Base-by-base conservation (phyloP, 2,329 filamentous ascomycete genomes). In the Polychaeton citri region DNA sequence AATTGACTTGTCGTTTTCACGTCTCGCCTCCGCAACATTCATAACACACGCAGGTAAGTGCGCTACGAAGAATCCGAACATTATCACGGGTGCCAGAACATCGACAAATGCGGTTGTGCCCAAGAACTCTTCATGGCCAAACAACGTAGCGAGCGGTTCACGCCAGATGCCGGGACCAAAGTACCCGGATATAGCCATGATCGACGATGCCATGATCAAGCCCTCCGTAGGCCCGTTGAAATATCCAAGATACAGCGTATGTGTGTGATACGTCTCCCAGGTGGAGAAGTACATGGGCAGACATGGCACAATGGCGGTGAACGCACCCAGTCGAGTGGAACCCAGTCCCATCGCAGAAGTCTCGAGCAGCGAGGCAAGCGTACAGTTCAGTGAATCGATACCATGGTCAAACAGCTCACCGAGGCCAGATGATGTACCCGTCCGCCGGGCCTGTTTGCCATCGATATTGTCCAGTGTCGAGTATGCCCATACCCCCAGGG, bases 221-320 rank as follows among this genome's bases (percentile, higher is more conserved):
- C 90, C 90, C 65, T 98, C 90, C 21, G 90, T 98, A 2, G 90
- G 90, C 1, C 90, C 90, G 58, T 98, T 98, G 72, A 98, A 81
- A 57, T 88, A 85, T 37, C 90, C 90, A 9, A 98, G 76, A 60
- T 94, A 98, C 5, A 98, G 68, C 0, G 90, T 96, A 59, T 98
- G 90, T 4, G 90, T 95, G 62, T 98, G 90, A 59, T 95, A 98
- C 1, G 90, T 98, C 64, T 98, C 90, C 90, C 90, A 98, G 2
- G 90, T 98, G 3, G 88, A 95, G 64, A 98, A 95, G 69, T 94
- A 98, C 90, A 98, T 98, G 41, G 90, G 84, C 31, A 98, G 66
- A 49, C 86, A 92, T 2, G 90, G 90, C 41, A 88, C 77, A 30
- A 98, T 67, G 2, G 87, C 86, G 1, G 90, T 96, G 57, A 94